Evolutionary conservation across 768 basidiomycete species (phyloP), one percentile per base, ranked within the genome.

Genomic region (Phlegmacium glaucopus): DNA sequence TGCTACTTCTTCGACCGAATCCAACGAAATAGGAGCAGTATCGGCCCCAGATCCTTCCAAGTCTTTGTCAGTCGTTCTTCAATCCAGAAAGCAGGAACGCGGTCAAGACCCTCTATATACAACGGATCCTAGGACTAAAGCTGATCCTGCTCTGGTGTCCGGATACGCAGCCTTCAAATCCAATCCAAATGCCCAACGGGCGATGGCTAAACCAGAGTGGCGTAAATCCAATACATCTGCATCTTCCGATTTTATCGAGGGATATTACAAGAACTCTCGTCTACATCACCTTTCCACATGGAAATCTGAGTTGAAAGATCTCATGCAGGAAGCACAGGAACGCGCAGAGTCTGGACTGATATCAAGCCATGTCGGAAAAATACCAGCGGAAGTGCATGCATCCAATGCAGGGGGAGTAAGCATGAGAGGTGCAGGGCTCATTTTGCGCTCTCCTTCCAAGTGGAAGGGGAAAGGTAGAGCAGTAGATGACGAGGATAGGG

Each of bases 261-360:
- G 81, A 0, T 95, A 83, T 60, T 84, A 83, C 67, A 80, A 80
- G 61, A 87, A 96, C 60, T 92, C 88, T 1, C 85, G 96, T 1
- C 71, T 99, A n/a, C 96, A 99, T 56, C 87, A 94, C 59, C 67
- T 99, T 9, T 84, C 89, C 5, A 86, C 82, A 2, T 95, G 91
- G 90, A 99, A 98, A 64, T 79, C 89, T 0, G 94, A 98, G 58
- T 74, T 97, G 32, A 85, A 83, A 58, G 71, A 74, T 12, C 76
- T 96, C 8, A 89, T 96, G 1, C 74, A 79, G 13, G 79, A 88
- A 58, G 90, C 94, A 0, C 89, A 90, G 58, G 82, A 83, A 52
- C 77, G 77, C 8, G 80, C 79, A 0, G 87, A 90, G 59, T 53
- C 54, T 16, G 57, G 45, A 9, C 50, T 47, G 9, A 52, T 48